phyloP scores from a whole-genome alignment of 257 asterid species.

The Coffea canephora region DNA sequence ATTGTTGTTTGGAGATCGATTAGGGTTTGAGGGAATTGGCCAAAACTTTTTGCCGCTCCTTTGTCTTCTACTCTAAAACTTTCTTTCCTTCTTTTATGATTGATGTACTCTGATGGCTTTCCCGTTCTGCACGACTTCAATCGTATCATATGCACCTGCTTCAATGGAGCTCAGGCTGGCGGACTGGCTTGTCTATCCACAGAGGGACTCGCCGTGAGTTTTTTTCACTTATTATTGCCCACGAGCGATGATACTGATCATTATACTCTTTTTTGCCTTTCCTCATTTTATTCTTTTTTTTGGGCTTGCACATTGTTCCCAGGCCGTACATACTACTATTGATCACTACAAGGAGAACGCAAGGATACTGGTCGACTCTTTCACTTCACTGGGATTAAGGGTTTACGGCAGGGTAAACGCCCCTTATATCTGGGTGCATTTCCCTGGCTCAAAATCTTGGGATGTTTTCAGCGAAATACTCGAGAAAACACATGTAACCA shows the following conservation, averaged over 20 bases:
- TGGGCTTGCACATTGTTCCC: conserved; percentile 10
- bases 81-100: too few species aligned
- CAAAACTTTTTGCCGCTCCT: too few species aligned
- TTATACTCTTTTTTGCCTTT: too few species aligned
- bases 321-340: conserved; percentile 50
- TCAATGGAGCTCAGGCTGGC: conserved; percentile 93
- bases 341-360: conserved; percentile 74
- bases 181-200: conserved; percentile 72
- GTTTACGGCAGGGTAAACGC: conserved; percentile 82
- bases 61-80: too few species aligned
- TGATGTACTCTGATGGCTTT: conserved; percentile 66
- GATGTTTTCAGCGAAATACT: conserved; percentile 71
- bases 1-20: too few species aligned
- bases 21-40: too few species aligned
- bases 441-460: conserved; percentile 84
- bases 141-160: conserved; percentile 70
- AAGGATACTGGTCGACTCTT: conserved; percentile 62
- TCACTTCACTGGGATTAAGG: conserved; percentile 52
- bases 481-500: conserved; percentile 68
- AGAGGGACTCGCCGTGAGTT: conserved; percentile 63
- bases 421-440: conserved; percentile 89
- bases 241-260: too few species aligned
- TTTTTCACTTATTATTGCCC: too few species aligned
- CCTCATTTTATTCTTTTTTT: too few species aligned
- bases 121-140: conserved; percentile 76